phyloP scores from a whole-genome alignment of 1,139 yeast species.

The Blastobotrys proliferans region DNA sequence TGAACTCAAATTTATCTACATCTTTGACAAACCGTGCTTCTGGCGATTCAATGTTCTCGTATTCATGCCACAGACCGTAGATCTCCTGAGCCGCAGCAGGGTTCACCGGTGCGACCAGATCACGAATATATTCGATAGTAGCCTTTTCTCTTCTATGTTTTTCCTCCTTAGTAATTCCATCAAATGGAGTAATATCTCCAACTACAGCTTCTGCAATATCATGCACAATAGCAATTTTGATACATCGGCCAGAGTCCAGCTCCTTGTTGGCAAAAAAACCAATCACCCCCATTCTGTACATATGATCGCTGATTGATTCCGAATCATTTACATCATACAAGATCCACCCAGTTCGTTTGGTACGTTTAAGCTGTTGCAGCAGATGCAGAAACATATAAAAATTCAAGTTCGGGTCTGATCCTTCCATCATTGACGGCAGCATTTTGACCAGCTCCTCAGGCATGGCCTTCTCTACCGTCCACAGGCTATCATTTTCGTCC shows the following conservation, averaged over 20 bases:
- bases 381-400: slow-evolving; percentile 59
- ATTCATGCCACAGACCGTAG: slow-evolving; percentile 77
- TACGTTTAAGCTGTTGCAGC: slow-evolving; percentile 68
- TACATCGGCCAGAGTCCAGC: slow-evolving; percentile 53
- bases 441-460: slow-evolving; percentile 48
- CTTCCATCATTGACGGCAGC: slow-evolving; percentile 26
- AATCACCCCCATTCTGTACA: slow-evolving; percentile 92
- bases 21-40: slow-evolving; percentile 94
- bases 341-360: slow-evolving; percentile 92
- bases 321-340: slow-evolving; percentile 44
- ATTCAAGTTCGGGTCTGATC: slow-evolving; percentile 12
- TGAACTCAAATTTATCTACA: slow-evolving; percentile 88
- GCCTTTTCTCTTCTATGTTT: slow-evolving; percentile 79
- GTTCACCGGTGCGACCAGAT: slow-evolving; percentile 62
- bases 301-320: slow-evolving; percentile 89
- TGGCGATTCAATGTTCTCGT: slow-evolving; percentile 73
- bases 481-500: slow-evolving; percentile 23
- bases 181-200: slow-evolving; percentile 75
- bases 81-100: slow-evolving; percentile 62
- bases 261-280: slow-evolving; percentile 61
- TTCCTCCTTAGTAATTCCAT: slow-evolving; percentile 51
- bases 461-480: slow-evolving; percentile 59
- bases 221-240: slow-evolving; percentile 82
- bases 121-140: slow-evolving; percentile 65
- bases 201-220: slow-evolving; percentile 93